phyloP scores from a whole-genome alignment of 2,329 filamentous ascomycete species.

The Botrytis paeoniae region DNA sequence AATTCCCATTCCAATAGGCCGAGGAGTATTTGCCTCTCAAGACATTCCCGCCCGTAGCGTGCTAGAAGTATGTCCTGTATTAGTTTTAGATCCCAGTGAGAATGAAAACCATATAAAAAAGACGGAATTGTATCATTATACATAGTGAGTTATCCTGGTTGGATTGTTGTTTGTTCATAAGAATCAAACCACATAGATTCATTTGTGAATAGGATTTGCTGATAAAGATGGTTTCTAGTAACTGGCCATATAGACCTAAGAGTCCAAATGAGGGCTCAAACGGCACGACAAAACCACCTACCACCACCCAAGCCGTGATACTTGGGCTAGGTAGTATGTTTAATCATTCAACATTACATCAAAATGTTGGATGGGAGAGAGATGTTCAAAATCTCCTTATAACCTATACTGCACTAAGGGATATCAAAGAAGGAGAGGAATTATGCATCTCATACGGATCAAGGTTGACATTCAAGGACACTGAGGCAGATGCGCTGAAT shows the following conservation, averaged over 20 bases:
- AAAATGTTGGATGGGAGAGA: conserved; percentile 55
- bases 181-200: not conserved
- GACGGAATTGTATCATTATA: conserved; percentile 54
- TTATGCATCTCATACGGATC: conserved; percentile 46
- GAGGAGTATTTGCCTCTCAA: conserved; percentile 50
- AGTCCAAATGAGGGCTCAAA: conserved; percentile 38
- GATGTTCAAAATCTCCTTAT: conserved; percentile 46
- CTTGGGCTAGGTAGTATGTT: conserved; percentile 57
- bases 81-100: conserved; percentile 48
- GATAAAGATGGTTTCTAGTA: conserved; percentile 15
- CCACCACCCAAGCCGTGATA: conserved; percentile 39
- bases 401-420: conserved; percentile 48
- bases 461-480: conserved; percentile 39
- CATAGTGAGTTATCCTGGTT: conserved; percentile 45
- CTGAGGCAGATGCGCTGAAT: conserved; percentile 29
- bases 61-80: conserved; percentile 51
- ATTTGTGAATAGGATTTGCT: not conserved
- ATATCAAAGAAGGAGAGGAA: conserved; percentile 52
- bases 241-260: conserved; percentile 22
- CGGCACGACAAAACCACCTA: conserved; percentile 41
- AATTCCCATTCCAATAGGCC: conserved; percentile 40
- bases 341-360: conserved; percentile 50
- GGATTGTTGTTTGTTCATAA: not conserved
- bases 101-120: conserved; percentile 50
- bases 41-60: conserved; percentile 47